Percentiles rank a stretch among this genome's conserved stretches.
Evolutionary conservation across 2,329 filamentous ascomycete genomes (phyloP).

Genomic region (Sclerotinia subarctica): DNA sequence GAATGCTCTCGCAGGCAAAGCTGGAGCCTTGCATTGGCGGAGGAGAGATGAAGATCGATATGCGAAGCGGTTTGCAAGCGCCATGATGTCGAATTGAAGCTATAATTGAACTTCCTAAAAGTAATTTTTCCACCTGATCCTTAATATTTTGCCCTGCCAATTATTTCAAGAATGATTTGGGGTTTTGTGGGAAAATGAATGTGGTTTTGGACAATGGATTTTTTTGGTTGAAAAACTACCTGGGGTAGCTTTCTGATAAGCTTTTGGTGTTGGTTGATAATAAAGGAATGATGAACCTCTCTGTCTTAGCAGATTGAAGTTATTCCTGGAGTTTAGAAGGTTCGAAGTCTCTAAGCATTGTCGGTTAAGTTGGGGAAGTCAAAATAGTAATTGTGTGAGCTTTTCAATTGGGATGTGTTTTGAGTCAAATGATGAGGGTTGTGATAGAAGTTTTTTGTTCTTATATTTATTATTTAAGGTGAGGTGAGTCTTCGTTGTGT

Average conservation of each 20-base stretch:
- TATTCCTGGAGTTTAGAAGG: slow-evolving; percentile 34
- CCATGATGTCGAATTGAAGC: slow-evolving; percentile 34
- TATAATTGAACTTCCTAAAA: slow-evolving; percentile 29
- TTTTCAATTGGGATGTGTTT: background rate
- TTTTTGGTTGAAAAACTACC: slow-evolving; percentile 10
- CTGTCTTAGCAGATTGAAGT: slow-evolving; percentile 20
- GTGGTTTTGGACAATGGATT: slow-evolving; percentile 16
- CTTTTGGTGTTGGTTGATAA: slow-evolving; percentile 17
- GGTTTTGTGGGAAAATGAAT: slow-evolving; percentile 6
- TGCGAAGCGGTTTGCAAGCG: slow-evolving; percentile 36
- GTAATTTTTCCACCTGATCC: slow-evolving; percentile 22
- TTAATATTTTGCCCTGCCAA: slow-evolving; percentile 19
- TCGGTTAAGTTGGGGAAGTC: slow-evolving; percentile 24
- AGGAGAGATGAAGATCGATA: slow-evolving; percentile 36
- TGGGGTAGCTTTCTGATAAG: slow-evolving; percentile 17
- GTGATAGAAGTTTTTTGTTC: background rate
- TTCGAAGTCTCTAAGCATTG: slow-evolving; percentile 36
- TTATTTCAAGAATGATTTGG: slow-evolving; percentile 16
- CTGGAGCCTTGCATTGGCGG: slow-evolving; percentile 34
- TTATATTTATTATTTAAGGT: background rate
- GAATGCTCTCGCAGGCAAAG: slow-evolving; percentile 32
- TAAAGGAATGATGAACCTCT: slow-evolving; percentile 21
- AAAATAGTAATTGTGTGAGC: slow-evolving; percentile 7
- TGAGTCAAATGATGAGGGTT: background rate
- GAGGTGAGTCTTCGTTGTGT: slow-evolving; percentile 14